Conservation (phyloP, 2,329 filamentous ascomycete species). For the Thielaviopsis ethacetica region DNA sequence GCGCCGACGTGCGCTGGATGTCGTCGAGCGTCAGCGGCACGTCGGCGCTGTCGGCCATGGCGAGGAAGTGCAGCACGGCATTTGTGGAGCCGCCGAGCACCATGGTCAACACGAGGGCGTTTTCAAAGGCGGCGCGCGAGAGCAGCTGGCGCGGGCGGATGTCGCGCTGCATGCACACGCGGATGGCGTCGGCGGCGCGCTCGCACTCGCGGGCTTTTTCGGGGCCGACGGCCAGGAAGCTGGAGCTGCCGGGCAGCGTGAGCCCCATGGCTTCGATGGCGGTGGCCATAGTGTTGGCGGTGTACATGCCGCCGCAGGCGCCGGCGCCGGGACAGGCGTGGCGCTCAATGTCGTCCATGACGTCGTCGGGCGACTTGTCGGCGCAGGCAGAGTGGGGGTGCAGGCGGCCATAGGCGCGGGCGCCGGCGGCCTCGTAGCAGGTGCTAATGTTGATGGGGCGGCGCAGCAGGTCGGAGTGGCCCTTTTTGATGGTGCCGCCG, state of each 20-base stretch:
- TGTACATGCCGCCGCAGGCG: constrained; percentile 66
- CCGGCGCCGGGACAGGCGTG: constrained; percentile 55
- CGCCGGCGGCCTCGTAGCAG: constrained; percentile 75
- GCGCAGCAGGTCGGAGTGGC: constrained; percentile 56
- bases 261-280: constrained; percentile 70
- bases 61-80: constrained; percentile 70
- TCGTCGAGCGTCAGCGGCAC: constrained; percentile 73
- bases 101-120: constrained; percentile 69
- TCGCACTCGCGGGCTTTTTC: constrained; percentile 57
- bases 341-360: constrained; percentile 70
- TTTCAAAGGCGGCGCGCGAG: constrained; percentile 66
- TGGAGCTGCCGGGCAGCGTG: constrained; percentile 64
- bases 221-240: constrained; percentile 50
- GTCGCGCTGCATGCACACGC: constrained; percentile 57
- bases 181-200: constrained; percentile 55
- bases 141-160: constrained; percentile 65
- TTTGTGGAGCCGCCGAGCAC: constrained; percentile 77
- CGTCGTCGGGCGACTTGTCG: no score
- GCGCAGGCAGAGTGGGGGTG: constrained; percentile 40
- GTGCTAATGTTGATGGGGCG: constrained; percentile 75
- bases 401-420: constrained; percentile 68
- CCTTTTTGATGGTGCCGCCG: constrained; percentile 87
- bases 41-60: constrained; percentile 66
- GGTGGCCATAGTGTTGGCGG: constrained; percentile 72
- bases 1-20: constrained; percentile 68